Evolutionary conservation across 805 yeast genomes (phyloP).

Genomic region (Candida vartiovaarae): DNA sequence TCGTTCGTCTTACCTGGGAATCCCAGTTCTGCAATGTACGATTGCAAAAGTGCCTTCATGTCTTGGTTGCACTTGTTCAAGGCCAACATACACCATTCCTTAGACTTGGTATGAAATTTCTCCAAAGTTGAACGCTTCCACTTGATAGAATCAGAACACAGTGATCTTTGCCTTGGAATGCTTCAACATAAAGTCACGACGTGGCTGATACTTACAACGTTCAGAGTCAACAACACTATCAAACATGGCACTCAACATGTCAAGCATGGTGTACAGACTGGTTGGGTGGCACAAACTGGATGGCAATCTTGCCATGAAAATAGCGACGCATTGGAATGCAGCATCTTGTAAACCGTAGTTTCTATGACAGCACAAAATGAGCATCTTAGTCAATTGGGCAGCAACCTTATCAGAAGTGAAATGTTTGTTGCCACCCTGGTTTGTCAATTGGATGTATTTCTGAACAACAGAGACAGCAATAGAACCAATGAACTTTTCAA

Average conservation of each 20-base stretch:
- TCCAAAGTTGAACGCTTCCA: conserved; percentile 70
- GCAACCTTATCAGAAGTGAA: conserved; percentile 57
- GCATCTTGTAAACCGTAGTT: conserved; percentile 66
- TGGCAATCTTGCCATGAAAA: conserved; percentile 60
- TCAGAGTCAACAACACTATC: conserved; percentile 81
- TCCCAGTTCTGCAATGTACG: conserved; percentile 54
- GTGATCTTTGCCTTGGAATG: conserved; percentile 34
- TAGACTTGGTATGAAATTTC: conserved; percentile 50
- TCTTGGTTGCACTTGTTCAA: conserved; percentile 60
- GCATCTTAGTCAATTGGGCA: conserved; percentile 57
- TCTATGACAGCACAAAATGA: conserved; percentile 73
- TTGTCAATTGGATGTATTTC: conserved; percentile 42
- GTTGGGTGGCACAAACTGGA: conserved; percentile 69
- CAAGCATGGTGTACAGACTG: conserved; percentile 73
- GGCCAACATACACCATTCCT: conserved; percentile 57
- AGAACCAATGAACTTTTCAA: conserved; percentile 60
- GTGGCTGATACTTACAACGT: conserved; percentile 77
- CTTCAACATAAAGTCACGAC: conserved; percentile 49
- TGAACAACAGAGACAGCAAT: conserved; percentile 55
- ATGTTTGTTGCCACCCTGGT: conserved; percentile 44
- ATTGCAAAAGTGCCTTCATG: conserved; percentile 69
- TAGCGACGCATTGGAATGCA: conserved; percentile 71
- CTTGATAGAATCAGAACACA: conserved; percentile 66
- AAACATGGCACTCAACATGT: conserved; percentile 69
- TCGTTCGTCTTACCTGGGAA: conserved; percentile 28